Base-by-base conservation (phyloP, 495 filamentous ascomycete genomes). In the Parathielavia appendiculata region DNA sequence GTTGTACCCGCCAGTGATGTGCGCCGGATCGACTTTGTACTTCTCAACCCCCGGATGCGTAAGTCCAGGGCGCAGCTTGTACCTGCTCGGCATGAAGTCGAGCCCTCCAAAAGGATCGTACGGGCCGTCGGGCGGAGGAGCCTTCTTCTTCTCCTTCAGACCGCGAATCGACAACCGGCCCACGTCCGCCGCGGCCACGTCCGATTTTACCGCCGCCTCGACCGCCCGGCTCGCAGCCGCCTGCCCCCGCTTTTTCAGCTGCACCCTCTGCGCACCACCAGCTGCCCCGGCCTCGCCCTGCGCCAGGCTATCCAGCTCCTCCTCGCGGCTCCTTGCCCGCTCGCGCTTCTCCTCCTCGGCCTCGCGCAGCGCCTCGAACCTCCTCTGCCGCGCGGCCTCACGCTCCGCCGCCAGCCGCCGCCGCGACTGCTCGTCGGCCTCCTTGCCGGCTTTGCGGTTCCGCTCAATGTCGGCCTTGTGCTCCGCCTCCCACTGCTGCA, bases 71-170 rank as follows among this genome's bases (percentile, higher is more conserved):
- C 81, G 48, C 16, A 92, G 63, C 17, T 78, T 72, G 66, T 86
- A 93, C 65, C 90, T 84, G 63, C 88, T 80, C 35, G 83, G 83
- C 60, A 76, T 74, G 51, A 89, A 80, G 19, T 81, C 79, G 54
- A 89, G 62, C 0, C 90, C 92, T 7, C 84, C 90, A 66, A 96
- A 93, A 2, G 92, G 87, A 79, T 97, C 92, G 69, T 93, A 97
- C 2, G 88, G 84, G 58, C 86, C 84, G 30, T 72, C 70, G 7
- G 71, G 63, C 12, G 52, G 59, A 12, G 64, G 57, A 36, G 64
- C 59, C 56, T 71, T 70, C 38, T 61, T 63, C 66, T 78, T 79
- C 65, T 85, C 84, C 70, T 86, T 91, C 54, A 96, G 79, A 5
- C 91, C 91, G 61, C 88, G 85, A 69, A 95, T 90, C 16, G 75